Evolutionary conservation across 345 rosid species (phyloP).

Genomic region (Stellera chamaejasme): DNA sequence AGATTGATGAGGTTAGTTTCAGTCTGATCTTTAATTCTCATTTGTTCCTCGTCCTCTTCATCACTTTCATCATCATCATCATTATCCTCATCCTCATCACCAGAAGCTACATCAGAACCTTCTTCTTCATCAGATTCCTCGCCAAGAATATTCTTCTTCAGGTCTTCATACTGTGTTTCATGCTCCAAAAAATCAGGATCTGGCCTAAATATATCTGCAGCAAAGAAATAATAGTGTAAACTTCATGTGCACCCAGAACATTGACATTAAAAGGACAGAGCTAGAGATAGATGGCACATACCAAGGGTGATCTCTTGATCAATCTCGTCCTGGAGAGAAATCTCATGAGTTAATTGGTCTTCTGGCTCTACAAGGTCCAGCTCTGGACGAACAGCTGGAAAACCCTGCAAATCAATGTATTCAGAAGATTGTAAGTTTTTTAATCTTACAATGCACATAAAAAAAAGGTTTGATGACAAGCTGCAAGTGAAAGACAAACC

Average conservation of each 20-base stretch:
- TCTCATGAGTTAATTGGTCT: conserved; percentile 79
- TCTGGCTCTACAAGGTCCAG: conserved; percentile 84
- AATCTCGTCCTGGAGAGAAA: conserved; percentile 68
- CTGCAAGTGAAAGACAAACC: conserved; percentile 26
- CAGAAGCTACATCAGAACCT: conserved; percentile 59
- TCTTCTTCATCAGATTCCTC: conserved; percentile 82
- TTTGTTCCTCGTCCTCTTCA: conserved; percentile 69
- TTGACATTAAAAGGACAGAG: not conserved
- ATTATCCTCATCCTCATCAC: conserved; percentile 47
- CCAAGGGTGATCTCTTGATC: conserved; percentile 76
- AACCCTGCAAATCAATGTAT: conserved; percentile 42
- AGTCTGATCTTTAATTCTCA: conserved; percentile 83
- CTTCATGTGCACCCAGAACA: conserved; percentile 6
- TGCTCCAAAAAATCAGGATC: conserved; percentile 82
- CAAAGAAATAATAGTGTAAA: not conserved
- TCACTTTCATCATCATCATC: conserved; percentile 42
- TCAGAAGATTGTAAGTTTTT: not conserved
- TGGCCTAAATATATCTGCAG: conserved; percentile 61
- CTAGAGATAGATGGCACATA: conserved; percentile 23
- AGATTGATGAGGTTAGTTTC: conserved; percentile 96
- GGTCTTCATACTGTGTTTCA: conserved; percentile 78
- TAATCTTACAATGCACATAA: not conserved
- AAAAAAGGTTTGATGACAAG: not conserved
- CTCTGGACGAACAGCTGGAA: conserved; percentile 93
- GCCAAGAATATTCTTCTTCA: conserved; percentile 83